Percentiles rank a stretch among this genome's conserved stretches.
These are phyloP conservation scores for Hanseniaspora guilliermondii DNA, from an alignment of 805 yeast genomes.

Conservation along the genomic window DNA sequence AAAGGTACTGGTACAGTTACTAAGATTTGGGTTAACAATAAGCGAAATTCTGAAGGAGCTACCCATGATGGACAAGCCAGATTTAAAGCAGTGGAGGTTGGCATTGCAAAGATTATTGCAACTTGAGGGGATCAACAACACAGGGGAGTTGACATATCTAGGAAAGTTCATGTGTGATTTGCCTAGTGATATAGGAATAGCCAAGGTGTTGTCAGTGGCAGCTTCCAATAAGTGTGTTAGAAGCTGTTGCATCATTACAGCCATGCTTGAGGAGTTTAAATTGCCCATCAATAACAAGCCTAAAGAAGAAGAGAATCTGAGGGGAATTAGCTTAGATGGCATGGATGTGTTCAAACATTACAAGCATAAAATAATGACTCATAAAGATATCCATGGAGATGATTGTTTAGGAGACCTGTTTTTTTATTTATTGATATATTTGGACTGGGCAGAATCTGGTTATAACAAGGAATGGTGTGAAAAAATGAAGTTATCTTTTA, in stretches of 20 bases:
- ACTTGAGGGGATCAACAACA: conserved; percentile 70
- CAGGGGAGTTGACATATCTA: conserved; percentile 61
- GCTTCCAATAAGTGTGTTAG: conserved; percentile 44
- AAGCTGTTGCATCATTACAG: conserved; percentile 59
- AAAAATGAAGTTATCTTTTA: conserved; percentile 68
- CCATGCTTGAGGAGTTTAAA: conserved; percentile 74
- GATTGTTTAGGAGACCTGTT: conserved; percentile 57
- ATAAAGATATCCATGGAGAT: conserved; percentile 35
- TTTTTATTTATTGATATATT: conserved; percentile 58
- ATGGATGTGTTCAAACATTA: conserved; percentile 20
- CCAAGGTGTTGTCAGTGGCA: conserved; percentile 61
- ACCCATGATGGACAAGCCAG: conserved; percentile 87
- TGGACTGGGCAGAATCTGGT: conserved; percentile 61
- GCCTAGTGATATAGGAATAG: conserved; percentile 83
- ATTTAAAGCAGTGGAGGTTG: conserved; percentile 54
- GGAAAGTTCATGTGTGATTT: conserved; percentile 85
- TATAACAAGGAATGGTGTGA: conserved; percentile 70
- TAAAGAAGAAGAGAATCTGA: conserved; percentile 20
- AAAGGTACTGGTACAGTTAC: conserved; percentile 58
- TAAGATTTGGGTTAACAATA: conserved; percentile 59
- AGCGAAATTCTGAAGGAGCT: conserved; percentile 59
- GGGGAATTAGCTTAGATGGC: not conserved
- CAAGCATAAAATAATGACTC: conserved; percentile 16
- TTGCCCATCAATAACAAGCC: conserved; percentile 38
- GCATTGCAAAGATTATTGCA: conserved; percentile 75